phyloP scores from a whole-genome alignment of 1,139 yeast species.

The Taphrina flavorubra region DNA sequence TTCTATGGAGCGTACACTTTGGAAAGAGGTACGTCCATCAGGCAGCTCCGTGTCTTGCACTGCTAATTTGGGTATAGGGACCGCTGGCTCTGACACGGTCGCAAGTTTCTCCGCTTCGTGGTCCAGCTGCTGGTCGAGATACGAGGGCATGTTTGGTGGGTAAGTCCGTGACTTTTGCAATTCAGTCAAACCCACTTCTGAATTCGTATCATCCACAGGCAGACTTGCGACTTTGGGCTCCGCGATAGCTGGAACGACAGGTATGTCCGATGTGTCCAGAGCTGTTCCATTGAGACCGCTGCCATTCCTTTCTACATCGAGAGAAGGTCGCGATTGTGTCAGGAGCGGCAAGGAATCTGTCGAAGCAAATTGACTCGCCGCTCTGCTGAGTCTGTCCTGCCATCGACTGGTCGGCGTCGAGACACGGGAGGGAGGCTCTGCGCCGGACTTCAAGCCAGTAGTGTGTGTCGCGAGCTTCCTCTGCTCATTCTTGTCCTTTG shows the following conservation, averaged over 20 bases:
- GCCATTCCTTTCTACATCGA: not conserved
- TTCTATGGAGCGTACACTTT: not conserved
- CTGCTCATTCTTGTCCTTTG: slow-evolving; percentile 9
- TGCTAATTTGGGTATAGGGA: too few species aligned
- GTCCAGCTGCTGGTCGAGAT: not conserved
- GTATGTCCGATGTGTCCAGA: not conserved
- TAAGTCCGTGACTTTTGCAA: slow-evolving; percentile 22
- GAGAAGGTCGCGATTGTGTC: slow-evolving; percentile 1
- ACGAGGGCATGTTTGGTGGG: slow-evolving; percentile 32
- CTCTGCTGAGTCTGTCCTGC: slow-evolving; percentile 31
- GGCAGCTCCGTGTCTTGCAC: not conserved
- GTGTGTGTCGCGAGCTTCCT: not conserved
- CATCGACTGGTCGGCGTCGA: slow-evolving; percentile 17
- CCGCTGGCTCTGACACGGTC: not conserved
- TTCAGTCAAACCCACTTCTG: slow-evolving; percentile 13
- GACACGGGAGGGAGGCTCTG: not conserved
- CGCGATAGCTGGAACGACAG: not conserved
- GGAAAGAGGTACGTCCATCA: not conserved
- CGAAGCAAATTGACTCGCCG: slow-evolving; percentile 27
- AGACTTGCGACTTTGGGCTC: not conserved
- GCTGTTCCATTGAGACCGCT: not conserved
- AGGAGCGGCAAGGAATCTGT: slow-evolving; percentile 10
- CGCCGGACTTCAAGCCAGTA: not conserved
- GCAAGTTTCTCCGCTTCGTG: not conserved
- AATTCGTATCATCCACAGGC: not conserved